Conservation (phyloP, 2,329 filamentous ascomycete genomes). For the Colletotrichum karsti region DNA sequence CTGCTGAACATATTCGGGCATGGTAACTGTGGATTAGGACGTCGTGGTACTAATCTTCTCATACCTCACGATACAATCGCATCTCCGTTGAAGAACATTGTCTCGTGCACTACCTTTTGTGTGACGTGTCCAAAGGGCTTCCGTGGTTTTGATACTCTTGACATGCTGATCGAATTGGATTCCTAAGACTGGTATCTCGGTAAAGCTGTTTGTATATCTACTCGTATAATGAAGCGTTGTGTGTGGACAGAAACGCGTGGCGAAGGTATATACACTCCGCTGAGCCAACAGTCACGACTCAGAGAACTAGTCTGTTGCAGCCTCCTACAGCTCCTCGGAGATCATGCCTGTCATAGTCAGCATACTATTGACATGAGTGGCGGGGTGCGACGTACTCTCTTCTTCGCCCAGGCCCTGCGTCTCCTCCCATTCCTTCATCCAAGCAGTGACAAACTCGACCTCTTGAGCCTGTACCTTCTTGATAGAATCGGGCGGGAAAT, state of each 20-base stretch:
- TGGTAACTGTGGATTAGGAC: no score
- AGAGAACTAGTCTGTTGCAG: not conserved
- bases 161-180: no score
- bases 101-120: no score
- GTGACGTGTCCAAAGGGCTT: no score
- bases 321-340: conserved; percentile 7
- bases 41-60: no score
- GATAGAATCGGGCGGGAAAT: conserved; percentile 67
- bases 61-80: no score
- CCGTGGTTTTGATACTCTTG: no score
- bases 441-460: conserved; percentile 69
- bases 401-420: not conserved
- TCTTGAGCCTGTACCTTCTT: conserved; percentile 66
- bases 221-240: no score
- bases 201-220: no score
- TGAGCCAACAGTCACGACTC: not conserved
- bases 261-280: not conserved
- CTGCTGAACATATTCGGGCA: no score
- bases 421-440: conserved; percentile 69
- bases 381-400: not conserved
- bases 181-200: no score
- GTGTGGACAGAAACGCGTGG: not conserved
- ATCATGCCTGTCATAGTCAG: not conserved
- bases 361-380: not conserved
- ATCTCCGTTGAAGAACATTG: no score